phyloP scores from a whole-genome alignment of 805 yeast species.

The Yarrowia bubula region DNA sequence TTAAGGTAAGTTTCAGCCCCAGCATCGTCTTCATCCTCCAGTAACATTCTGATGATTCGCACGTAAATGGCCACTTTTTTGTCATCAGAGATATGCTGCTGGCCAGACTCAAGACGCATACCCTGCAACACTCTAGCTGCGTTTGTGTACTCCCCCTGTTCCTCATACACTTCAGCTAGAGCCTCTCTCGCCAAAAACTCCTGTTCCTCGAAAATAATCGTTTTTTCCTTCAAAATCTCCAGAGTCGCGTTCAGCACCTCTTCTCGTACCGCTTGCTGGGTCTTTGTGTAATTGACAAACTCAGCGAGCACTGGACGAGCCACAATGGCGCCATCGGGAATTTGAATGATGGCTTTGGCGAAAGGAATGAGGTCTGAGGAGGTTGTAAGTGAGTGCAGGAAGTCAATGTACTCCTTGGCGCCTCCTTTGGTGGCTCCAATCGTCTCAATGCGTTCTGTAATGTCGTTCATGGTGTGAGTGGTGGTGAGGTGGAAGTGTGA shows the following conservation, averaged over 20 bases:
- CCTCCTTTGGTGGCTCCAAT: background rate
- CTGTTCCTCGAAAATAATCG: conserved; percentile 31
- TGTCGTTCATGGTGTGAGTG: background rate
- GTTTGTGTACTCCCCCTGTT: conserved; percentile 27
- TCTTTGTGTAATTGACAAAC: background rate
- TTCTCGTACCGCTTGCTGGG: background rate
- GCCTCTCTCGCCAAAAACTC: conserved; percentile 33
- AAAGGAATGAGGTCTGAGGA: background rate
- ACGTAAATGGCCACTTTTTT: conserved; percentile 33
- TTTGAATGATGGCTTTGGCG: conserved; percentile 1
- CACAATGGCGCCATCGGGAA: conserved; percentile 20
- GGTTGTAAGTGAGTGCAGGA: background rate
- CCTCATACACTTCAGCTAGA: conserved; percentile 34
- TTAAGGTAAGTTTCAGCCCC: conserved; percentile 34
- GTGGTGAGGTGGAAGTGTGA: background rate
- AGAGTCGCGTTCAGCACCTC: background rate
- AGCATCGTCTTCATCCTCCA: conserved; percentile 36
- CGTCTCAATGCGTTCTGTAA: background rate
- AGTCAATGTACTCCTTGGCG: conserved; percentile 3
- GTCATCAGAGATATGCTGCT: conserved; percentile 32
- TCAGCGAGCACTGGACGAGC: conserved; percentile 20
- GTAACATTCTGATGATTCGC: conserved; percentile 34
- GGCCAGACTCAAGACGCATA: conserved; percentile 29
- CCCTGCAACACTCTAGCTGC: conserved; percentile 37
- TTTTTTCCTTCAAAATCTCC: background rate